These are phyloP conservation scores for Primulina tabacum DNA, from an alignment of 257 asterid species.

Conservation along the genomic window DNA sequence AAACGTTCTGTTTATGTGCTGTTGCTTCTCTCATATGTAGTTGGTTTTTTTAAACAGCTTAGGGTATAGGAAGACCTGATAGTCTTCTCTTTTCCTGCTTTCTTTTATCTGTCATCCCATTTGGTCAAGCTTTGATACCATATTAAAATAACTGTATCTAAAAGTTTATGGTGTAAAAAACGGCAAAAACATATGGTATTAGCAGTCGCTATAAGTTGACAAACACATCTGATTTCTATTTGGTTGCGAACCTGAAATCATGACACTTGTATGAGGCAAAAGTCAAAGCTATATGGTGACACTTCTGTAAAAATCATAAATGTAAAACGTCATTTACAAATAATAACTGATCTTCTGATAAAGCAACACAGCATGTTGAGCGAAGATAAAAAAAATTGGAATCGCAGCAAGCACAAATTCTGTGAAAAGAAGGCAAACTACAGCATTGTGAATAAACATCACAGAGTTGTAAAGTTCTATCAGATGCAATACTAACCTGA, in stretches of 20 bases:
- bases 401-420: constrained; percentile 2
- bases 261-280: not conserved
- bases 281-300: not conserved
- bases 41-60: not conserved
- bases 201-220: not conserved
- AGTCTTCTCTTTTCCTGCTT: not conserved
- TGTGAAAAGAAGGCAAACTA: not conserved
- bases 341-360: not conserved
- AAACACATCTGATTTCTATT: not conserved
- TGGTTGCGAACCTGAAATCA: not conserved
- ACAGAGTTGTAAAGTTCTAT: constrained; percentile 4
- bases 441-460: not conserved
- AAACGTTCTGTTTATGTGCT: not conserved
- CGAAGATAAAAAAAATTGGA: not conserved
- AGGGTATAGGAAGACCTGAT: not conserved
- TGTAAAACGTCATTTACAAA: not conserved
- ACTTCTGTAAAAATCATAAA: not conserved
- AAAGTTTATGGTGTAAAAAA: not conserved
- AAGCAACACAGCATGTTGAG: not conserved
- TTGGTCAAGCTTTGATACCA: not conserved
- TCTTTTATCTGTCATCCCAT: not conserved
- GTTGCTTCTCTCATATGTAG: not conserved
- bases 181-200: too few species aligned
- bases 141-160: not conserved
- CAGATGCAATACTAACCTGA: constrained; percentile 48